A percentile compares a stretch with the other conserved stretches of the same genome.
Conservation (phyloP, 2,329 filamentous ascomycete genomes). For the Apiospora pterosperma region DNA sequence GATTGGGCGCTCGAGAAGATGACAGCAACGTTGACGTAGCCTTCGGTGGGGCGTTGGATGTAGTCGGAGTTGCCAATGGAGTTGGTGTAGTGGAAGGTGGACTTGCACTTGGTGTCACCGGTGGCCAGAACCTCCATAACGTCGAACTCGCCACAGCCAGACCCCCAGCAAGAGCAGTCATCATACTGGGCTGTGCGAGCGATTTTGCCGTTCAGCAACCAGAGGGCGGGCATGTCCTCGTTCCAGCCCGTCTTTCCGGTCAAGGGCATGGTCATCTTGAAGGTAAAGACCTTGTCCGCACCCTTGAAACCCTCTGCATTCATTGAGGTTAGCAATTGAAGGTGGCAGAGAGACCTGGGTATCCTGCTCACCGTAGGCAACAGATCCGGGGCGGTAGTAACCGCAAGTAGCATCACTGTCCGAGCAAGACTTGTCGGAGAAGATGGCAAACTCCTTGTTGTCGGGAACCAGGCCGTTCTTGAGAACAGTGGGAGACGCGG, state of each 20-base stretch:
- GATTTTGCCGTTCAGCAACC: slow-evolving; percentile 72
- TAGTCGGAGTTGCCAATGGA: slow-evolving; percentile 68
- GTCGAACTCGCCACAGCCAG: slow-evolving; percentile 72
- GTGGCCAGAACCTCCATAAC: slow-evolving; percentile 67
- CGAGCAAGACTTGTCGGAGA: slow-evolving; percentile 40
- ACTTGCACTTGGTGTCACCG: slow-evolving; percentile 65
- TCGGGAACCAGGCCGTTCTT: slow-evolving; percentile 37
- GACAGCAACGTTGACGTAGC: slow-evolving; percentile 61
- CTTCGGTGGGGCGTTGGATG: slow-evolving; percentile 61
- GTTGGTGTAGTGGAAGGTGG: slow-evolving; percentile 63
- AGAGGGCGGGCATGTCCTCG: slow-evolving; percentile 69
- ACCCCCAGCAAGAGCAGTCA: slow-evolving; percentile 67
- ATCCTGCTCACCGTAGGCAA: slow-evolving; percentile 41
- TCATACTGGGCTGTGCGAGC: slow-evolving; percentile 68
- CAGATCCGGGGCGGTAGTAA: slow-evolving; percentile 36
- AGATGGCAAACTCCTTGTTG: slow-evolving; percentile 43
- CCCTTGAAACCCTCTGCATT: slow-evolving; percentile 65
- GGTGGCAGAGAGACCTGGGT: background rate
- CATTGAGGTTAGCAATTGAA: background rate
- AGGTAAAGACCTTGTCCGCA: slow-evolving; percentile 67
- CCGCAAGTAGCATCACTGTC: slow-evolving; percentile 33
- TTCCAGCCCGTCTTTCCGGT: slow-evolving; percentile 51
- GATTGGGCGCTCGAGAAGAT: slow-evolving; percentile 53
- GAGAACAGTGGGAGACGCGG: slow-evolving; percentile 36
- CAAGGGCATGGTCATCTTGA: slow-evolving; percentile 70